phyloP scores from a whole-genome alignment of 148 eudicot species.

The Selenicereus undatus region DNA sequence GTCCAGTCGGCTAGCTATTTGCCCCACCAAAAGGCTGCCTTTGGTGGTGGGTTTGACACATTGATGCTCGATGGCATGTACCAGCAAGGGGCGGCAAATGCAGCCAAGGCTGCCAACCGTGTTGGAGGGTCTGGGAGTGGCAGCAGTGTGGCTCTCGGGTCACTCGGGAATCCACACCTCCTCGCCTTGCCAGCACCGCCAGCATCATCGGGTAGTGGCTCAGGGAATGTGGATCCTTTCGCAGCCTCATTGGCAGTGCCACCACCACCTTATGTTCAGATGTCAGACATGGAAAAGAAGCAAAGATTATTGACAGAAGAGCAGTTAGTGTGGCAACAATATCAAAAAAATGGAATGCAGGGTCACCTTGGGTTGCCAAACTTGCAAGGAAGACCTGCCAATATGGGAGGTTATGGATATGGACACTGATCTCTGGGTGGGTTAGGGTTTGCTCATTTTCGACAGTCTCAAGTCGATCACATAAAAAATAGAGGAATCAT shows the following conservation, averaged over 20 bases:
- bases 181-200: constrained; percentile 76
- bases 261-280: constrained; percentile 77
- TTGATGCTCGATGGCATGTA: constrained; percentile 81
- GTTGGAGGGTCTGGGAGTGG: constrained; percentile 65
- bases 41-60: constrained; percentile 68
- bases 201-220: constrained; percentile 8
- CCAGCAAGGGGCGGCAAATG: constrained; percentile 46
- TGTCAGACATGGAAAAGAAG: constrained; percentile 83
- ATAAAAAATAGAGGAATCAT: not conserved
- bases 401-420: constrained; percentile 34
- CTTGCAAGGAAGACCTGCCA: constrained; percentile 34
- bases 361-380: constrained; percentile 44
- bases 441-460: not conserved
- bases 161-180: constrained; percentile 52
- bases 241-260: constrained; percentile 59
- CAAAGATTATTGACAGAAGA: constrained; percentile 63
- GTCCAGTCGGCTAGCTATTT: constrained; percentile 69
- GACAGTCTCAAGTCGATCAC: not conserved
- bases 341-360: constrained; percentile 60
- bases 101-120: constrained; percentile 33
- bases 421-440: constrained; percentile 2
- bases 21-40: constrained; percentile 50
- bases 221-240: constrained; percentile 50
- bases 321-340: constrained; percentile 82
- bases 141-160: constrained; percentile 73